Conservation (phyloP, 352 stramenopile genomes). For the Pythium apleroticum region DNA sequence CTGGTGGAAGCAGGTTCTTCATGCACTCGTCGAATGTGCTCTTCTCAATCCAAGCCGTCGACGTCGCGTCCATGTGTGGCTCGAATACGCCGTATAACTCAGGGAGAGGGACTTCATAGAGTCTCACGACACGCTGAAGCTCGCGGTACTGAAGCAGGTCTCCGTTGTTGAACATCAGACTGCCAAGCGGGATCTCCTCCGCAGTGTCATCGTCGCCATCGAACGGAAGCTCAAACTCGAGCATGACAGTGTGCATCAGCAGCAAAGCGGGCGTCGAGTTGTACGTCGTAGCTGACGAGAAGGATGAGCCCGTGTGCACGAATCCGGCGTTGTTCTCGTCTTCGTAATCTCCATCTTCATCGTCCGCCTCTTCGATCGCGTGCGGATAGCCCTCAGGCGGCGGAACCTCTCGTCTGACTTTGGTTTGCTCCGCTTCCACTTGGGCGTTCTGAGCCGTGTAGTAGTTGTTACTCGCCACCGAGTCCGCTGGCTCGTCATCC, state of each 20-base stretch:
- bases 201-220: slow-evolving; percentile 61
- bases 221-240: slow-evolving; percentile 82
- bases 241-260: slow-evolving; percentile 82
- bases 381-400: slow-evolving; percentile 41
- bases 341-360: slow-evolving; percentile 57
- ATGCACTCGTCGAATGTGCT: slow-evolving; percentile 78
- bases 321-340: slow-evolving; percentile 21
- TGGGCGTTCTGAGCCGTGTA: slow-evolving; percentile 86
- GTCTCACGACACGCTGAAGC: slow-evolving; percentile 69
- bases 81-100: slow-evolving; percentile 74
- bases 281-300: slow-evolving; percentile 61
- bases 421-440: slow-evolving; percentile 57
- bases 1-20: slow-evolving; percentile 50
- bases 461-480: slow-evolving; percentile 77
- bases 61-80: slow-evolving; percentile 56
- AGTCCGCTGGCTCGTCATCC: slow-evolving; percentile 69
- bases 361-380: slow-evolving; percentile 52
- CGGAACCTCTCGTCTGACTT: slow-evolving; percentile 18
- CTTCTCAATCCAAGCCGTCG: slow-evolving; percentile 73
- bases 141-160: slow-evolving; percentile 83
- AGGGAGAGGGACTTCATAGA: slow-evolving; percentile 68
- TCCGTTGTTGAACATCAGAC: slow-evolving; percentile 78
- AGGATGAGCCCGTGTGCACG: slow-evolving; percentile 37
- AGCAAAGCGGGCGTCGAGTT: slow-evolving; percentile 67
- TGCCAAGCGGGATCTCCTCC: slow-evolving; percentile 64